These are phyloP conservation scores for Myrica gale DNA, from an alignment of 306 rosid genomes.

Conservation along the genomic window DNA sequence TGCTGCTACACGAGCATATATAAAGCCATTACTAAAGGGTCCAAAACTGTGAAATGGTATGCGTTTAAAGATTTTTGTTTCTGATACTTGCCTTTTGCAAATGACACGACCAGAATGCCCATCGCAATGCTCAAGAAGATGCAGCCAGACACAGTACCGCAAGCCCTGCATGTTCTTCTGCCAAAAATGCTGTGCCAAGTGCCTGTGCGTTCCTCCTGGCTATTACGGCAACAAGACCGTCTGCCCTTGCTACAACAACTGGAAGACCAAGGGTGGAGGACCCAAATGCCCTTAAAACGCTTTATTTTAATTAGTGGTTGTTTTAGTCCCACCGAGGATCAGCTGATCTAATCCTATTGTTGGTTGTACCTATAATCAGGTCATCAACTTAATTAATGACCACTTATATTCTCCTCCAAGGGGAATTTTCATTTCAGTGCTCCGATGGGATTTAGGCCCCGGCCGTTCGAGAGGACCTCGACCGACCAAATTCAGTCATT, in stretches of 20 bases:
- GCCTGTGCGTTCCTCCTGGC: constrained; percentile 58
- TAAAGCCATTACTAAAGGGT: too few species aligned
- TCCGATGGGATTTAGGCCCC: neutral
- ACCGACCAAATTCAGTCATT: neutral
- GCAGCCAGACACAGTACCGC: constrained; percentile 44
- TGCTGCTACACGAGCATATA: too few species aligned
- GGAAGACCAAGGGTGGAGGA: constrained; percentile 62
- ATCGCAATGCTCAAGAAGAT: constrained; percentile 40
- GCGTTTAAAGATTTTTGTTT: too few species aligned
- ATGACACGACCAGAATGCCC: constrained; percentile 38
- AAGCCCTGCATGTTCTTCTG: constrained; percentile 62
- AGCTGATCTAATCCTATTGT: constrained; percentile 8
- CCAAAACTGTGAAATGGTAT: too few species aligned
- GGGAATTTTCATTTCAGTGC: neutral
- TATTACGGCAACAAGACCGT: constrained; percentile 55
- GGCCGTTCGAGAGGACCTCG: neutral
- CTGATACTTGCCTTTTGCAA: neutral
- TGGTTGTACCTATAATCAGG: constrained; percentile 5
- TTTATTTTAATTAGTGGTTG: neutral
- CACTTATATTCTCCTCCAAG: neutral
- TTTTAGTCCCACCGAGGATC: constrained; percentile 6
- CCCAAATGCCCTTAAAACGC: constrained; percentile 55
- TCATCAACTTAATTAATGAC: constrained; percentile 1
- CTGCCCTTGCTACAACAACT: constrained; percentile 68
- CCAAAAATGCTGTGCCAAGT: constrained; percentile 49